These are phyloP conservation scores for Chimonanthus salicifolius DNA, from an alignment of 164 flowering plant genomes.

Conservation along the genomic window DNA sequence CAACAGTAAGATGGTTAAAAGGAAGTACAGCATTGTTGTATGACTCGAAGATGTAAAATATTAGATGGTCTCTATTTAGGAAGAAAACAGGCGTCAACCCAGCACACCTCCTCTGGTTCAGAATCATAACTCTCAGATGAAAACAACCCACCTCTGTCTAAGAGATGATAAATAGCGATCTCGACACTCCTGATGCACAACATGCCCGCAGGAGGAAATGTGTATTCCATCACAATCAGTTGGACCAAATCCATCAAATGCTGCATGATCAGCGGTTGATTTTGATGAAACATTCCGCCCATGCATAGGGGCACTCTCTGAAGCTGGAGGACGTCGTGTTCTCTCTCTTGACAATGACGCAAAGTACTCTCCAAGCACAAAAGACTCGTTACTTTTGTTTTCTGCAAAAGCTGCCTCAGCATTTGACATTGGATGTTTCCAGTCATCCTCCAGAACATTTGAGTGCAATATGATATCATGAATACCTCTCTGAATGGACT, in stretches of 20 bases:
- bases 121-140: background rate
- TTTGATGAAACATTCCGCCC: constrained; percentile 20
- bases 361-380: constrained; percentile 50
- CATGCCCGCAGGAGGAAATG: constrained; percentile 98
- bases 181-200: constrained; percentile 90
- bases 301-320: constrained; percentile 18
- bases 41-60: no score
- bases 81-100: no score
- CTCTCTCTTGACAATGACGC: constrained; percentile 40
- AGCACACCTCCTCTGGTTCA: no score
- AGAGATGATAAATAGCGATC: constrained; percentile 75
- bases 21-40: no score
- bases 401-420: constrained; percentile 17
- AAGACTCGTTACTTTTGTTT: constrained; percentile 24
- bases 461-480: constrained; percentile 11
- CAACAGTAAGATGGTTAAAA: no score
- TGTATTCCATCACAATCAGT: constrained; percentile 73
- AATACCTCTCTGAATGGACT: constrained; percentile 33
- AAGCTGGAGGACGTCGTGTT: constrained; percentile 31
- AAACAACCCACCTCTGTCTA: constrained; percentile 57
- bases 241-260: constrained; percentile 71
- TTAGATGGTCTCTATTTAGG: no score
- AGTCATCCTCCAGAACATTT: constrained; percentile 15
- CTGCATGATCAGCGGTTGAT: constrained; percentile 14
- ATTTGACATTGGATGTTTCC: constrained; percentile 6